Evolutionary conservation across 768 basidiomycete species (phyloP), one percentile per base, ranked within the genome.

Genomic region (Lyophyllum semitale): DNA sequence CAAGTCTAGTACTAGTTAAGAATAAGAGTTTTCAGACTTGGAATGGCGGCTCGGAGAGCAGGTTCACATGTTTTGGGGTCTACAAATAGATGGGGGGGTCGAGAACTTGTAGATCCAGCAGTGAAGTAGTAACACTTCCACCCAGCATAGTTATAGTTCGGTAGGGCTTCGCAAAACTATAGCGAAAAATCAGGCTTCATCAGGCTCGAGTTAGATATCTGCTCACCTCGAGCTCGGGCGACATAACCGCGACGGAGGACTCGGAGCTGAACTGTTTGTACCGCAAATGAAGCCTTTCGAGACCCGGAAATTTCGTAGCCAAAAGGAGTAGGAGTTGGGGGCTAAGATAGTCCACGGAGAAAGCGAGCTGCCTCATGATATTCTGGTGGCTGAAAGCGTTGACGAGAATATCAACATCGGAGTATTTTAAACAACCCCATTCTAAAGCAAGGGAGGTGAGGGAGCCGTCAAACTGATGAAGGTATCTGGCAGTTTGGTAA

Each of bases 251-350:
- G 33, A 35, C 12, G 12, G 33, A 6, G 12, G 8, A 15, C 33
- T n/a, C 44, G 4, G 42, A 35, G 29, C 32, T 35, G 26, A 60
- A 32, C 8, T 32, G 26, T 12, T 57, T 26, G 22, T 57, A 60
- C 35, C 48, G 46, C 6, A 57, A 17, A 38, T 5, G 4, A 6
- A 61, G 30, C 4, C 4, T 42, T 4, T 55, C 46, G 6, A 61
- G 46, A 18, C 44, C 48, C 20, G 56, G 56, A 23, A 54, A 43
- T 7, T 55, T 43, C 20, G 50, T 30, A 5, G 59, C 52, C 42
- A 61, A 15, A 4, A 58, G 37, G 4, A 42, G 32, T 6, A 59
- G 27, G 15, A 59, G 50, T 26, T 43, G 32, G 8, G 50, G 58
- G 23, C 49, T 50, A 11, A 59, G 47, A 25, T 35, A 33, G 20